Conservation (phyloP, 129 eudicot genomes). For the Helianthus tuberosus region DNA sequence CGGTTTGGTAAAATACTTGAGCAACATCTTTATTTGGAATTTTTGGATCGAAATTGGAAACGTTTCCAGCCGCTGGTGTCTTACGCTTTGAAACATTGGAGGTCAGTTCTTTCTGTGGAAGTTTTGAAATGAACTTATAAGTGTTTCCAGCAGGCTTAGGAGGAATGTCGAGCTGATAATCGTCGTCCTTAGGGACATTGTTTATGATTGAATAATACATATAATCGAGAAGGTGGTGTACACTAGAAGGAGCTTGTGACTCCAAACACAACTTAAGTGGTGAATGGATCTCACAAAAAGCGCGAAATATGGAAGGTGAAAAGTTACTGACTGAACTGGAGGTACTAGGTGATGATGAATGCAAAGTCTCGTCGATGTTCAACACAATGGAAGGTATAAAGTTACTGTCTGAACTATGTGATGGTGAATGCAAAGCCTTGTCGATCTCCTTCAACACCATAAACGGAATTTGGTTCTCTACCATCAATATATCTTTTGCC, state of each 20-base stretch:
- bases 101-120: too few species aligned
- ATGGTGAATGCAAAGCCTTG: neutral
- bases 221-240: constrained; percentile 24
- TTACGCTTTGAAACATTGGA: neutral
- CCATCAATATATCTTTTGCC: constrained; percentile 40
- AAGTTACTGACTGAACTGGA: neutral
- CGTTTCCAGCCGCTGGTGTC: neutral
- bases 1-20: constrained; percentile 16
- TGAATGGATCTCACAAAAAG: constrained; percentile 17
- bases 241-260: constrained; percentile 17
- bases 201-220: constrained; percentile 21
- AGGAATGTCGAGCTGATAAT: neutral
- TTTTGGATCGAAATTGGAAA: neutral
- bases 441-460: constrained; percentile 20
- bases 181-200: neutral
- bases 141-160: neutral
- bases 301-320: neutral
- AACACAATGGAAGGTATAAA: too few species aligned
- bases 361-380: too few species aligned
- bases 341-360: neutral
- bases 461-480: constrained; percentile 49
- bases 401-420: too few species aligned
- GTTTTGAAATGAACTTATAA: too few species aligned
- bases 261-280: constrained; percentile 19
- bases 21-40: neutral